These are phyloP conservation scores for Penicillium odoratum DNA, from an alignment of 495 filamentous ascomycete genomes.

Conservation along the genomic window DNA sequence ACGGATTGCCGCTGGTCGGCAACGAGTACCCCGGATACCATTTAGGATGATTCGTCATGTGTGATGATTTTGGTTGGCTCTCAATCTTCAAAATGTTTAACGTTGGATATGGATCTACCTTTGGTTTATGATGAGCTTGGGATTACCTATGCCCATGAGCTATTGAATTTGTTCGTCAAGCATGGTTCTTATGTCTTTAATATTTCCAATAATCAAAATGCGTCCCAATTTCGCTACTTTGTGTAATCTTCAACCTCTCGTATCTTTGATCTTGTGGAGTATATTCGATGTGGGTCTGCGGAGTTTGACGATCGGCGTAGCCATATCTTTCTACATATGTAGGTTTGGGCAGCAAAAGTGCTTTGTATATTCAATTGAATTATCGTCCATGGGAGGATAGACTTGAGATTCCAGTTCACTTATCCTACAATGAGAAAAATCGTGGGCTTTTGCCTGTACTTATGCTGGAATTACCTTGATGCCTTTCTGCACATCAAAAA, in stretches of 20 bases:
- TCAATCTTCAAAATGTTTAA: neutral
- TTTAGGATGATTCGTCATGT: conserved; percentile 10
- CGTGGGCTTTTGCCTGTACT: no score
- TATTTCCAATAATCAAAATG: neutral
- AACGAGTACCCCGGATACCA: conserved; percentile 24
- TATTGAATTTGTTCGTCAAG: neutral
- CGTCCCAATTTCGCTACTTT: neutral
- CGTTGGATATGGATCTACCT: neutral
- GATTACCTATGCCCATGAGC: neutral
- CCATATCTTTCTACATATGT: no score
- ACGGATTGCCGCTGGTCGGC: conserved; percentile 28
- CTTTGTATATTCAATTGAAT: no score
- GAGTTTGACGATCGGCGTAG: no score
- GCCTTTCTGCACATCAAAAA: no score
- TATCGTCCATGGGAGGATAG: no score
- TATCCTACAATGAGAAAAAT: no score
- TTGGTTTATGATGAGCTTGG: neutral
- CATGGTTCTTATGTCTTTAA: neutral
- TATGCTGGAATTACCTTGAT: no score
- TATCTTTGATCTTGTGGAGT: neutral
- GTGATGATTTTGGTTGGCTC: neutral
- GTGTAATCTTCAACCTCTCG: neutral
- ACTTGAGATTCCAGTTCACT: no score
- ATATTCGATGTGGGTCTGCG: neutral
- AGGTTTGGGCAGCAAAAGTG: no score